phyloP scores from a whole-genome alignment of 148 eudicot genomes.

The Rheum nobile region DNA sequence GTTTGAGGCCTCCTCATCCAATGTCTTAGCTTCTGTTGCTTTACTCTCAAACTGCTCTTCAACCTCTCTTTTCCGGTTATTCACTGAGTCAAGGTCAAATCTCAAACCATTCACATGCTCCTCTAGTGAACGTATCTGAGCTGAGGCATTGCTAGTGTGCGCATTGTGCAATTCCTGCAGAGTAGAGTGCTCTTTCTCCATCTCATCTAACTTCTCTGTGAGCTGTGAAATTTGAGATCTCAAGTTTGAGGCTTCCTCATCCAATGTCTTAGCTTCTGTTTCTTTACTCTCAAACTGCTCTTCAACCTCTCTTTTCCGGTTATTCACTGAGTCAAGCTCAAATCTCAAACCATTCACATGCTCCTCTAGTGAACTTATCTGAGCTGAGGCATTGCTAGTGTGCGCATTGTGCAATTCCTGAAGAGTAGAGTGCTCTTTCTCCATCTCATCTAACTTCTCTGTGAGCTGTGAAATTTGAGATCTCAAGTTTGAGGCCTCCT shows the following conservation, averaged over 20 bases:
- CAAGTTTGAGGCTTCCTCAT: background rate
- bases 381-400: background rate
- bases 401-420: background rate
- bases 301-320: constrained; percentile 31
- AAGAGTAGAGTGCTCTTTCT: background rate
- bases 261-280: constrained; percentile 10
- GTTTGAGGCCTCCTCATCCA: background rate
- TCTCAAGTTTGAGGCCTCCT: constrained; percentile 13
- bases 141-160: constrained; percentile 23
- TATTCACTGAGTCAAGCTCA: constrained; percentile 27
- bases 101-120: constrained; percentile 21
- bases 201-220: background rate
- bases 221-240: constrained; percentile 8
- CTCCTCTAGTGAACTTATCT: constrained; percentile 9
- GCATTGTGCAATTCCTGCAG: background rate
- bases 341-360: constrained; percentile 23
- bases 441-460: background rate
- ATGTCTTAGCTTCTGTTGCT: constrained; percentile 12
- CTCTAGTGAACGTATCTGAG: constrained; percentile 8
- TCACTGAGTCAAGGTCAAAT: constrained; percentile 29
- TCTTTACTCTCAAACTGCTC: constrained; percentile 20
- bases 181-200: constrained; percentile 7
- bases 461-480: background rate
- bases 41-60: constrained; percentile 25
- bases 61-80: constrained; percentile 24